Evolutionary conservation across 2,329 filamentous ascomycete genomes (phyloP).

Genomic region (Penicillium sp.): DNA sequence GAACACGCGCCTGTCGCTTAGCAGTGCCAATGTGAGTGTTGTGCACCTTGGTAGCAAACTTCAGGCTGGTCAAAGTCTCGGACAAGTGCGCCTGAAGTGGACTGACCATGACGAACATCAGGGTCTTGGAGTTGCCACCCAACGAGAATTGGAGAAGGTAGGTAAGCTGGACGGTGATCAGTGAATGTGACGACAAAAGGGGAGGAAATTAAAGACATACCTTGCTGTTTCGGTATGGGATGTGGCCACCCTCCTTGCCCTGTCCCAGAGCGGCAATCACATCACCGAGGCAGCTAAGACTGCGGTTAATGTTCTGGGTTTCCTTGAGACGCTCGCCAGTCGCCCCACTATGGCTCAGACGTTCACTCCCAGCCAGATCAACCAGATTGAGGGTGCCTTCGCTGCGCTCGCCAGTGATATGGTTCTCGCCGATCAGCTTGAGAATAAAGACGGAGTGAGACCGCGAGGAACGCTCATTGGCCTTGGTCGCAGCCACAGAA

Average conservation of each 20-base stretch:
- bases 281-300: constrained; percentile 83
- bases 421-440: constrained; percentile 62
- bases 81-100: constrained; percentile 84
- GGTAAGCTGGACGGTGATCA: constrained; percentile 57
- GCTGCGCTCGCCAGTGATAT: constrained; percentile 72
- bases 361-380: constrained; percentile 88
- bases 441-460: constrained; percentile 96
- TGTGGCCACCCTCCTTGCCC: constrained; percentile 69
- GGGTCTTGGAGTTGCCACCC: constrained; percentile 91
- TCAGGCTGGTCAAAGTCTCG: constrained; percentile 89
- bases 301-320: constrained; percentile 97
- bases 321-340: constrained; percentile 86
- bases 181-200: neutral
- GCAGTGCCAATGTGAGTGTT: constrained; percentile 91
- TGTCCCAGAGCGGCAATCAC: constrained; percentile 90
- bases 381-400: constrained; percentile 95
- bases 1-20: constrained; percentile 45
- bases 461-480: constrained; percentile 89
- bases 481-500: constrained; percentile 92
- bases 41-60: constrained; percentile 87
- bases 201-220: constrained; percentile 40
- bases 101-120: constrained; percentile 99
- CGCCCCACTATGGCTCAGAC: constrained; percentile 78
- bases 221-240: constrained; percentile 95
- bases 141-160: constrained; percentile 92